These are phyloP conservation scores for Aegilops umbellulata DNA, from an alignment of 176 grass and related monocot genomes.

Conservation along the genomic window DNA sequence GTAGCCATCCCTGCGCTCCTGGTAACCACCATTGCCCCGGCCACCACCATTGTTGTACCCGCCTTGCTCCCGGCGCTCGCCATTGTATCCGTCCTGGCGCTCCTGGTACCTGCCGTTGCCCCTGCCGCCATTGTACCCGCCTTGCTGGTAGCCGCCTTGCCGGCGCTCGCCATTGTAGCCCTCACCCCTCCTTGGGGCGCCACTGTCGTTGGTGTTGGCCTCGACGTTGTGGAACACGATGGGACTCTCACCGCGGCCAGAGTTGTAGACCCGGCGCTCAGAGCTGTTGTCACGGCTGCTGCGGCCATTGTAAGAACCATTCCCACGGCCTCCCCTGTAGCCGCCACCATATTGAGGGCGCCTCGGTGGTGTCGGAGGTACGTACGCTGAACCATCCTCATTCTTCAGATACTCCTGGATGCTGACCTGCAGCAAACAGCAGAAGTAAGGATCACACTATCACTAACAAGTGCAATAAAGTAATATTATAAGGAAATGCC, in stretches of 20 bases:
- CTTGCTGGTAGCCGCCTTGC: background rate
- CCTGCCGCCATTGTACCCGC: background rate
- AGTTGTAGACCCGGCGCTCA: slow-evolving; percentile 2
- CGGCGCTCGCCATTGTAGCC: background rate
- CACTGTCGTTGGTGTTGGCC: background rate
- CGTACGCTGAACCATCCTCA: background rate
- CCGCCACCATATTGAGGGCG: background rate
- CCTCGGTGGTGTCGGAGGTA: background rate
- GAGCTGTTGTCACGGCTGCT: background rate
- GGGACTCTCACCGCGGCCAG: background rate
- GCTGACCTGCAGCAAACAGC: slow-evolving; percentile 24
- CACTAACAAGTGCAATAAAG: background rate
- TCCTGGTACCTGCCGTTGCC: background rate
- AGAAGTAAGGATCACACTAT: background rate
- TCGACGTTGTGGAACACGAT: background rate
- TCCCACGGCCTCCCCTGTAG: background rate
- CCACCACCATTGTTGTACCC: no score
- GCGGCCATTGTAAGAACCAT: background rate
- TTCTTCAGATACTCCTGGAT: slow-evolving; percentile 3
- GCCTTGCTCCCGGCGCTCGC: background rate
- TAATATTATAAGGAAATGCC: no score
- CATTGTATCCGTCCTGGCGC: background rate
- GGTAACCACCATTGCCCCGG: no score
- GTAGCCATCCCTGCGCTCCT: background rate
- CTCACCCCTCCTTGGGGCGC: background rate